phyloP scores from a whole-genome alignment of 768 basidiomycete species.

The Piloderma croceum region DNA sequence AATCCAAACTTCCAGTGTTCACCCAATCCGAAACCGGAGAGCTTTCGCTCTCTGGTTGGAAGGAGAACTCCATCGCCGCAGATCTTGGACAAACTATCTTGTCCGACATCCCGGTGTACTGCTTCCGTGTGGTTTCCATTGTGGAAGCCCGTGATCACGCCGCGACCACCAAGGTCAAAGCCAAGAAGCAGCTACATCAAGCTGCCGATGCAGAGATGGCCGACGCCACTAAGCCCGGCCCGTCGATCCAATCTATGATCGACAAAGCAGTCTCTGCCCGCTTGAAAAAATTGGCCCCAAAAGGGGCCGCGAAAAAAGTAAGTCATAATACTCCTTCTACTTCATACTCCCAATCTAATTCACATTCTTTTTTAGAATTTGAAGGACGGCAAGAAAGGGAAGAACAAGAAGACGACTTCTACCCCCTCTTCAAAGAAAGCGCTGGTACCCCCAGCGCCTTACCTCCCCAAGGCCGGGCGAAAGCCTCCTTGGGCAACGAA shows the following conservation, averaged over 20 bases:
- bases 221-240: conserved; percentile 5
- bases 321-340: background rate
- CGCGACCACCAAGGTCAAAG: background rate
- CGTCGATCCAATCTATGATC: conserved; percentile 8
- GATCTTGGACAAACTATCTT: too few relatives aligned
- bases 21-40: too few relatives aligned
- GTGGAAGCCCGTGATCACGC: too few relatives aligned
- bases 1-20: too few relatives aligned
- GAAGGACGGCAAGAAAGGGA: conserved; percentile 2
- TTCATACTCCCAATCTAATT: background rate
- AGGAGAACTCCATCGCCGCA: too few relatives aligned
- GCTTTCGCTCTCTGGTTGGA: too few relatives aligned
- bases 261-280: conserved; percentile 6
- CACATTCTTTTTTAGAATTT: background rate
- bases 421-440: background rate
- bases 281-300: conserved; percentile 3
- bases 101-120: too few relatives aligned
- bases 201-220: conserved; percentile 4
- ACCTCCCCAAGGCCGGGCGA: background rate
- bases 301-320: too few relatives aligned
- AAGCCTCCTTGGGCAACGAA: background rate
- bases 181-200: background rate
- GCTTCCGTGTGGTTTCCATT: too few relatives aligned
- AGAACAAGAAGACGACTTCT: conserved; percentile 5
- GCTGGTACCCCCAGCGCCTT: conserved; percentile 1